Base-by-base conservation (phyloP, 352 stramenopile genomes). In the Phytophthora fragariae region DNA sequence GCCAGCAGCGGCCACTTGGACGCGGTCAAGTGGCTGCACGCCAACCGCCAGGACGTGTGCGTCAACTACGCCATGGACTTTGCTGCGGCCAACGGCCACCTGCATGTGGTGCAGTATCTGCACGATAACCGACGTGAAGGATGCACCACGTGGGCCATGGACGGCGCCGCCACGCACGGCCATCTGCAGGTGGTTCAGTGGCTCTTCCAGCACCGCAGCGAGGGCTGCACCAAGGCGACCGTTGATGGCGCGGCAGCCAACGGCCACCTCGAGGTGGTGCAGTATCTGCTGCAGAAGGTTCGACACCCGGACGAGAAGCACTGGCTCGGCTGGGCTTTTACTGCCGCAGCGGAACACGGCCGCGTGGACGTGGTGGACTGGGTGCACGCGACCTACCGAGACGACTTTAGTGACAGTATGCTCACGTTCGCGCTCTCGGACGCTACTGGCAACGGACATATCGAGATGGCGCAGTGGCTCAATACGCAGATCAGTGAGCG, bases 151-250 rank as follows among this genome's bases (percentile, higher is more conserved):
- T 69, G 65, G 50, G 65, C 70, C 1, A 77, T 79, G 60, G 74
- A 81, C 21, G 57, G 57, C 17, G 74, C 74, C 7, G 70, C 74
- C 21, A 61, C 52, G 17, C 68, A 73, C 59, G 72, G 72, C 27
- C 54, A 82, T 57, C 37, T 82, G 29, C 37, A 74, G 3, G 70
- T 82, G 0, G 62, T 82, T 1, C 31, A 57, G 54, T 82, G 66
- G 70, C 21, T 82, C 27, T 35, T 75, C 59, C 24, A 33, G 14
- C 71, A 59, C 29, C 57, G 72, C 19, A 17, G 19, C 0, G 71
- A 79, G 53, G 64, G 68, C 39, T 77, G 75, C 63, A 73, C 59
- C 35, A 68, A 73, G 33, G 67, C 62, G 11, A 62, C 71, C 47
- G 70, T 82, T 8, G 59, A 71, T n/a, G 60, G 63, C 5, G 73